Conservation (phyloP, 192 early-diverging fungal genomes). For the Piromyces sp. region DNA sequence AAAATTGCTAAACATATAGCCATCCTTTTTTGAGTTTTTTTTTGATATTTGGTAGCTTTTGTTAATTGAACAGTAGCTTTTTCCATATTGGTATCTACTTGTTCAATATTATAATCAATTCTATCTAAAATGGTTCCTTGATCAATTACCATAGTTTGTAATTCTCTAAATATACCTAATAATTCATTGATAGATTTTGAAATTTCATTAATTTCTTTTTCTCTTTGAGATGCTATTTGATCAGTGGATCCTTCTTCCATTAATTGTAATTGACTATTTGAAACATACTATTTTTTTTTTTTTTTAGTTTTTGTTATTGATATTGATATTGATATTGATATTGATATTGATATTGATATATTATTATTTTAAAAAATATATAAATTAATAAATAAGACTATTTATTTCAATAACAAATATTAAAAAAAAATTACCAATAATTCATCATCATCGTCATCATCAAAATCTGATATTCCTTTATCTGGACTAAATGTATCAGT, state of each 20-base stretch:
- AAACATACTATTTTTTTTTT: not conserved
- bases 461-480: conserved; percentile 1
- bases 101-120: conserved; percentile 94
- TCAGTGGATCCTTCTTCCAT: conserved; percentile 51
- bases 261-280: conserved; percentile 80
- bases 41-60: not conserved
- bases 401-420: no score
- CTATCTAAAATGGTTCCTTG: conserved; percentile 92
- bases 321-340: no score
- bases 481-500: conserved; percentile 4
- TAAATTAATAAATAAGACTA: no score
- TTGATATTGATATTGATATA: no score
- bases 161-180: conserved; percentile 78
- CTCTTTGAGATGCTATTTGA: conserved; percentile 66
- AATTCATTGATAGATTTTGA: conserved; percentile 76
- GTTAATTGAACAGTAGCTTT: conserved; percentile 27
- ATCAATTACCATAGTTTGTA: conserved; percentile 92
- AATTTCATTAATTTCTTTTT: conserved; percentile 83
- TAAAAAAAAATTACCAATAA: not conserved
- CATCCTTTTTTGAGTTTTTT: not conserved
- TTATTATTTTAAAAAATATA: no score
- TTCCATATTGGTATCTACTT: conserved; percentile 57
- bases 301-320: no score
- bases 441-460: not conserved
- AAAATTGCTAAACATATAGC: not conserved